These are phyloP conservation scores for Emergomyces orientalis DNA, from an alignment of 2,329 filamentous ascomycete genomes.

Conservation along the genomic window DNA sequence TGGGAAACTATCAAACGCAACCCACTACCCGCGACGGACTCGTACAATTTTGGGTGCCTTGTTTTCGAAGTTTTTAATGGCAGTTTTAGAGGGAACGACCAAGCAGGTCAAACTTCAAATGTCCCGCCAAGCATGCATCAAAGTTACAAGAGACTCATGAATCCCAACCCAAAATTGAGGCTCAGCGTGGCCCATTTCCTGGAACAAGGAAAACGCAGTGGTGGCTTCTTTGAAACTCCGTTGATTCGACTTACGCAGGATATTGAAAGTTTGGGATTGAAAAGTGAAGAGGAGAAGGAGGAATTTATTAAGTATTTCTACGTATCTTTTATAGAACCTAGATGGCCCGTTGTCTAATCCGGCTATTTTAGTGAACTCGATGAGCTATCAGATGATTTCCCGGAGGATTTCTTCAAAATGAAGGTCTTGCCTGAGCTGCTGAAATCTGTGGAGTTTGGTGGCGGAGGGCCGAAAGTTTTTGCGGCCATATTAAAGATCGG, in stretches of 20 bases:
- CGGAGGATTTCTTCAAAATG: slow-evolving; percentile 96
- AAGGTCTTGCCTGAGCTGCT: slow-evolving; percentile 90
- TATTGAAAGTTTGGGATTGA: slow-evolving; percentile 85
- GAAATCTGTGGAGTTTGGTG: slow-evolving; percentile 98
- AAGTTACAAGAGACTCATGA: slow-evolving; percentile 81
- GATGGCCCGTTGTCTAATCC: slow-evolving; percentile 1
- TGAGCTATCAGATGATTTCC: slow-evolving; percentile 81
- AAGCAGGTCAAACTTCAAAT: slow-evolving; percentile 74
- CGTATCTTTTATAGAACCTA: not conserved
- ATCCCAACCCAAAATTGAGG: slow-evolving; percentile 79
- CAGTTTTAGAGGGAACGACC: slow-evolving; percentile 63
- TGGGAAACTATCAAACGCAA: slow-evolving; percentile 85
- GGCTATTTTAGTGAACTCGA: slow-evolving; percentile 56
- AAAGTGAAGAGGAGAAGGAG: slow-evolving; percentile 73
- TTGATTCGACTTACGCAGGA: slow-evolving; percentile 87
- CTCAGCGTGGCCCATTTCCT: slow-evolving; percentile 77
- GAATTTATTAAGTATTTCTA: slow-evolving; percentile 61
- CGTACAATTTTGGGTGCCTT: slow-evolving; percentile 75
- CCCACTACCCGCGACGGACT: slow-evolving; percentile 71
- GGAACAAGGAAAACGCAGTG: slow-evolving; percentile 72
- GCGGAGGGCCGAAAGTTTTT: slow-evolving; percentile 86
- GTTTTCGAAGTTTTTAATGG: slow-evolving; percentile 91
- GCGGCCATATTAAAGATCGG: slow-evolving; percentile 83
- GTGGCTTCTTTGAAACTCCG: slow-evolving; percentile 86
- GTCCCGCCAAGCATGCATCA: slow-evolving; percentile 83